Conservation (phyloP, 306 rosid genomes). For the Argentina anserina region DNA sequence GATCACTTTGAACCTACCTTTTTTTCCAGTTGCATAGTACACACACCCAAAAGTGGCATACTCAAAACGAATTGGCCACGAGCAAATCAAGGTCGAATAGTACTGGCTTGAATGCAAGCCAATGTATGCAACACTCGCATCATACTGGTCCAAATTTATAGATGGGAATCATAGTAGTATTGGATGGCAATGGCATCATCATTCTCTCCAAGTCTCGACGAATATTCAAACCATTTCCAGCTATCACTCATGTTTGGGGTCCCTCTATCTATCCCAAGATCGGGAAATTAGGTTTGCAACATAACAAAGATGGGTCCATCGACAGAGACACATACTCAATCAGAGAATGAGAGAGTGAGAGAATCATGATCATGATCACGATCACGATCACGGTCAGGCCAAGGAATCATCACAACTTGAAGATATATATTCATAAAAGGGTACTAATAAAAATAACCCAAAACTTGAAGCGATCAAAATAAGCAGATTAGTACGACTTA, state of each 20-base stretch:
- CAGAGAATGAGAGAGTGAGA: conserved; percentile 34
- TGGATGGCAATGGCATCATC: neutral
- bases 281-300: conserved; percentile 63
- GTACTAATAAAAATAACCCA: neutral
- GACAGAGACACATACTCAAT: conserved; percentile 60
- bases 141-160: neutral
- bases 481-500: neutral
- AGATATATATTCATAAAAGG: conserved; percentile 37
- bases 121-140: neutral
- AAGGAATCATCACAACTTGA: conserved; percentile 48
- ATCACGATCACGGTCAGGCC: neutral
- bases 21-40: neutral
- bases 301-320: conserved; percentile 44
- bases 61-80: neutral
- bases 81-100: neutral
- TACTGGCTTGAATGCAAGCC: conserved; percentile 19
- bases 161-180: neutral
- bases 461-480: neutral
- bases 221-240: conserved; percentile 37
- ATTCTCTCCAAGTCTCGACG: neutral
- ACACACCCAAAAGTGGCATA: neutral
- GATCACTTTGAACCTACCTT: neutral
- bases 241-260: conserved; percentile 55
- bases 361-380: neutral
- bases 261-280: conserved; percentile 39